These are phyloP conservation scores for Talaromyces adpressus DNA, from an alignment of 495 filamentous ascomycete genomes.

Conservation along the genomic window DNA sequence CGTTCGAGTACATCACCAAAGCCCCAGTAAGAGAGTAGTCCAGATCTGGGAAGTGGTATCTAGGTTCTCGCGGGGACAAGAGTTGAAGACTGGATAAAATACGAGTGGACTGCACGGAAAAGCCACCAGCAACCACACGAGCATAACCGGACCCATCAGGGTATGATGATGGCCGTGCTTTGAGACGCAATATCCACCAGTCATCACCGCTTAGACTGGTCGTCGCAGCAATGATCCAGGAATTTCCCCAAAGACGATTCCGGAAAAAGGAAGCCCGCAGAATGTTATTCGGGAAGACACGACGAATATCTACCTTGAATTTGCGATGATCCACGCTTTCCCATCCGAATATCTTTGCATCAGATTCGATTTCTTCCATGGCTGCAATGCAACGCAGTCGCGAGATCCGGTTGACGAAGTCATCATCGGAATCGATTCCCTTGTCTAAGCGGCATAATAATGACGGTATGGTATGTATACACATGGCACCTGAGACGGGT, in stretches of 20 bases:
- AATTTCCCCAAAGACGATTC: slow-evolving; percentile 51
- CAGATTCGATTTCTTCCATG: slow-evolving; percentile 55
- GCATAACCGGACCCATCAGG: background rate
- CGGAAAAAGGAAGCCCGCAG: slow-evolving; percentile 57
- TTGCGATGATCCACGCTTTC: slow-evolving; percentile 44
- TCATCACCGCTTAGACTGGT: slow-evolving; percentile 66
- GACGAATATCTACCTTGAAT: slow-evolving; percentile 50
- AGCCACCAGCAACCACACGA: slow-evolving; percentile 1
- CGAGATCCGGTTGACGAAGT: slow-evolving; percentile 46
- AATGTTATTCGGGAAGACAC: slow-evolving; percentile 52
- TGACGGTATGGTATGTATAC: slow-evolving; percentile 30
- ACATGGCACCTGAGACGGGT: slow-evolving; percentile 44
- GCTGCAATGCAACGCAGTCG: slow-evolving; percentile 49
- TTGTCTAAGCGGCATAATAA: slow-evolving; percentile 39
- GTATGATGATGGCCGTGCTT: slow-evolving; percentile 11
- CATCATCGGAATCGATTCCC: slow-evolving; percentile 39
- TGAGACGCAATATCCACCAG: slow-evolving; percentile 67
- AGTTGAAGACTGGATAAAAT: slow-evolving; percentile 5
- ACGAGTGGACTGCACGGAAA: slow-evolving; percentile 6
- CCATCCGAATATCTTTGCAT: slow-evolving; percentile 57
- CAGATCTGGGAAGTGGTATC: slow-evolving; percentile 28
- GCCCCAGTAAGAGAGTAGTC: slow-evolving; percentile 33
- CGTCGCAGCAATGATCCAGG: slow-evolving; percentile 63
- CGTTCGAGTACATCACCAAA: slow-evolving; percentile 35
- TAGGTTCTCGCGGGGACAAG: slow-evolving; percentile 12